Conservation (phyloP, 495 filamentous ascomycete genomes). For the Penicillium diatomitis region DNA sequence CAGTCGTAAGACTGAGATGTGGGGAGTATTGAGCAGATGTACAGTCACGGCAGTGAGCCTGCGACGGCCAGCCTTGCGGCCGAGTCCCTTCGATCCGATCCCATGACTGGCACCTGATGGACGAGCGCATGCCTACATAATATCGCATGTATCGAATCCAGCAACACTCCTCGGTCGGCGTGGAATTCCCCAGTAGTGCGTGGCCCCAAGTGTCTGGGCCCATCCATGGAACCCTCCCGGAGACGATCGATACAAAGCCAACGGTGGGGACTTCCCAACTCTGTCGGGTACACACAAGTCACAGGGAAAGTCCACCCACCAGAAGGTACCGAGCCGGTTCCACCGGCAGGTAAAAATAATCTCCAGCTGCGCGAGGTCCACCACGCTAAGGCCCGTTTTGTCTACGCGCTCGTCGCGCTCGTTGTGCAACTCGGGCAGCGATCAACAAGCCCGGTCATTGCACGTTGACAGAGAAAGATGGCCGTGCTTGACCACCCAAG, state of each 20-base stretch:
- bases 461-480: too few relatives aligned
- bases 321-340: neutral
- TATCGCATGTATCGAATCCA: neutral
- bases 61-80: too few relatives aligned
- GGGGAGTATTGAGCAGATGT: too few relatives aligned
- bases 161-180: too few relatives aligned
- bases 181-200: slow-evolving; percentile 17
- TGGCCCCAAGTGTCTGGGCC: slow-evolving; percentile 2
- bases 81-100: too few relatives aligned
- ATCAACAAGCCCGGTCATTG: slow-evolving; percentile 5
- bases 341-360: neutral
- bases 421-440: slow-evolving; percentile 7
- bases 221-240: neutral
- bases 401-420: slow-evolving; percentile 5
- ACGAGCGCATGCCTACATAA: too few relatives aligned
- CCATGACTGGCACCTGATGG: too few relatives aligned
- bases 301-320: neutral
- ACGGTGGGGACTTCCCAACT: too few relatives aligned
- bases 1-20: too few relatives aligned
- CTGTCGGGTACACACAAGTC: too few relatives aligned
- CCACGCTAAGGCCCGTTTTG: neutral
- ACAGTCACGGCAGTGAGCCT: too few relatives aligned
- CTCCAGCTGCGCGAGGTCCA: slow-evolving; percentile 7
- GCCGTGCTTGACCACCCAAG: too few relatives aligned
- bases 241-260: neutral